Evolutionary conservation across 1,284 basidiomycete genomes (phyloP), one percentile per base, ranked within the genome.

Genomic region (Boletus hoseneyae): DNA sequence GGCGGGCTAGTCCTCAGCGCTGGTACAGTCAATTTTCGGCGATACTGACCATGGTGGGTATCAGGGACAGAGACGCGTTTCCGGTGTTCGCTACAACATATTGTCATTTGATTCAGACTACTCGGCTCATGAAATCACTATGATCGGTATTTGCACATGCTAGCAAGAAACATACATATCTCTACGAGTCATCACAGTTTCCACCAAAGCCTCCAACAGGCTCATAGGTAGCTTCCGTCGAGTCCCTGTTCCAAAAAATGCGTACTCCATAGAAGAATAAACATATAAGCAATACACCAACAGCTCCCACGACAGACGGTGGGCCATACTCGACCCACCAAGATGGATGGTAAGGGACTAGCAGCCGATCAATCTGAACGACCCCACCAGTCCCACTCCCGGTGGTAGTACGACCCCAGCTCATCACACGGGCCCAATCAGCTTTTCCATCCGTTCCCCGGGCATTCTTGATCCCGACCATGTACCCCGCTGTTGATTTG

Each of bases 401-500:
- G 4, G 78, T 81, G 29, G 88, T 92, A 11, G 90, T 85, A 42
- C 93, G 79, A 10, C 96, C 96, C 79, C 89, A 93, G 3, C 77
- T 75, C 12, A 89, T 64, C 2, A 98, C 82, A 21, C 76, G 77
- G 11, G 93, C 95, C 72, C 83, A 89, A 63, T 93, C 88, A 36
- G 75, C 74, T 43, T 77, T 74, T 12, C 81, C 83, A 33, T 85
- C 75, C 10, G 81, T 82, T 8, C 92, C 93, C 11, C 92, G 76
- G 2, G 93, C 93, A 42, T 87, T 87, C 69, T 88, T 87, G 65
- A 98, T 93, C 6, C 96, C 94, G n/a, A 97, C 85, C 42, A 93
- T 71, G 66, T 83, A 91, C 51, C 72, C 45, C 11, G 53, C 61
- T 50, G 33, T 61, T 55, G 47, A 69, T 64, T 58, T 67, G 53